Base-by-base conservation (phyloP, 2,329 filamentous ascomycete genomes). In the Microcyclosporella mali region DNA sequence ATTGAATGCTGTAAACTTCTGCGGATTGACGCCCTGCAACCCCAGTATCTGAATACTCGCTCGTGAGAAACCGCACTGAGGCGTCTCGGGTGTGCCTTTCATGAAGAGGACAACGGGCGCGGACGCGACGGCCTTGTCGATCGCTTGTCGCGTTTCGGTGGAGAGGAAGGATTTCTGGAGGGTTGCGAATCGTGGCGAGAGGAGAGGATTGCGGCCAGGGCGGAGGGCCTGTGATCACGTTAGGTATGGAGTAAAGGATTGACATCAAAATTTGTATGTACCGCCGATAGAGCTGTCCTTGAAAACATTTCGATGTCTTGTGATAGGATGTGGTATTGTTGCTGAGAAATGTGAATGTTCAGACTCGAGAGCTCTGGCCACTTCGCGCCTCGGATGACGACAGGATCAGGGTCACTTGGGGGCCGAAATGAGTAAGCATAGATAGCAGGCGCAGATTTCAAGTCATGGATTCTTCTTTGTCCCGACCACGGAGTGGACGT, bases 1-100 rank as follows among this genome's bases (percentile, higher is more conserved):
- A 69, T 98, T 97, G 69, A 95, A 95, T 6, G 92, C 90, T n/a
- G 88, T 86, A 64, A 98, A 98, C 72, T 97, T 97, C 53, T 78
- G 76, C 12, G 92, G 92, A 70, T 97, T 86, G 49, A 98, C 88
- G 52, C 92, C 92, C 70, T 98, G 90, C 59, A 95, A 70, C 45
- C 90, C 88, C 51, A 98, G 75, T 59, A 98, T 89, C 74, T 97
- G 89, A 64, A 98, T 94, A 64, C 79, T 88, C 41, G 90, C 90
- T 58, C 89, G 81, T 46, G 90, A 97, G 75, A 95, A 98, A 34
- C 92, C 92, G 69, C 92, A 98, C 68, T 95, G 89, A 15, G 92
- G 92, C 48, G 81, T 87, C 70, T 95, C 89, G 45, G 92, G 92
- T 1, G 92, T 97, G 46, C 92, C 92, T 74, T 98, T 98, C 92